Evolutionary conservation across 345 rosid genomes (phyloP), one percentile per base, ranked within the genome.

Genomic region (Nephelium lappaceum): DNA sequence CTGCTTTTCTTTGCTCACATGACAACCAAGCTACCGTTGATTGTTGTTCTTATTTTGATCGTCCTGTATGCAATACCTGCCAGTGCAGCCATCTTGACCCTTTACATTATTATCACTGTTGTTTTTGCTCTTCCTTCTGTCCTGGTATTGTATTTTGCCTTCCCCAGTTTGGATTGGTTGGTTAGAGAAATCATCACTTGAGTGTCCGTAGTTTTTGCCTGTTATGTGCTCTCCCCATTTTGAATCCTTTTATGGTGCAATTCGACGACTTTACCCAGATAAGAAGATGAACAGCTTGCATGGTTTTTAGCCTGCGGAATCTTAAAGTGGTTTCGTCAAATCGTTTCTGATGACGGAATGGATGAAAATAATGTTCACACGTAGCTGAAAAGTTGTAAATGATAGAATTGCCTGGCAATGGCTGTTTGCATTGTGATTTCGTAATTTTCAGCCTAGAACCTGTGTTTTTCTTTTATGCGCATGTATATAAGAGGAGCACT

Each of bases 41-140:
- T 92, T 25, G 76, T 89, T 72, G 61, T 91, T 69, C 84, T 90
- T 77, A 86, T 89, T 75, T 68, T 91, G 78, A 75, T 91, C 53
- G 79, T 86, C 64, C 69, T 89, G 53, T 92, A 87, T 78, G 93
- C 88, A 63, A 87, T 92, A 78, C 97, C 94, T 10, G 86, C 81
- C 55, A 92, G 93, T 83, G 93, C 92, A 61, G 86, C 89, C 71
- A 83, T 92, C 51, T 81, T 92, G 53, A 88, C 89, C 5, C 51
- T 89, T 25, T 89, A 87, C 83, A 80, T 88, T 76, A 81, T 91
- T 69, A 81, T 92, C 80, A 90, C 92, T n/a, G 42, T 87, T 74
- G 79, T 89, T 68, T 86, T 92, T 80, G 93, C 91, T 64, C 78
- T 88, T 57, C 94, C 97, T n/a, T 91, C 92, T 51, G 87, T 88